Evolutionary conservation across 2,329 filamentous ascomycete species (phyloP).

Genomic region (Phoma sp.): DNA sequence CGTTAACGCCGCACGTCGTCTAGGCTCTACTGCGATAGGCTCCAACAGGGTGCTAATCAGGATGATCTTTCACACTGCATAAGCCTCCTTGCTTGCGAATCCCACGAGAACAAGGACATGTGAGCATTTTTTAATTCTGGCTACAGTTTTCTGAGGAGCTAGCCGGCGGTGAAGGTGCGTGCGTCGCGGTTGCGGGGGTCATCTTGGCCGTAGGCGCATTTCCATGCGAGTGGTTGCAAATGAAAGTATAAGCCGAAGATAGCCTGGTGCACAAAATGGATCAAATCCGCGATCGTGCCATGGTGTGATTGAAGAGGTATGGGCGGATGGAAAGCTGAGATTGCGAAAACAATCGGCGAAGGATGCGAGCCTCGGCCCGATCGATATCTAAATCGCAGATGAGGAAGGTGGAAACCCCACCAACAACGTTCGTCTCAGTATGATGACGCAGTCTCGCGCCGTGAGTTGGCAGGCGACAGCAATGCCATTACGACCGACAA

Average conservation of each 20-base stretch:
- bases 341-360: slow-evolving; percentile 7
- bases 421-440: background rate
- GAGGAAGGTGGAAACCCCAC: background rate
- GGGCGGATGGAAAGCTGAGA: slow-evolving; percentile 21
- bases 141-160: slow-evolving; percentile 21
- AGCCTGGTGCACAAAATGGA: slow-evolving; percentile 28
- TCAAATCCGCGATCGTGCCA: slow-evolving; percentile 19
- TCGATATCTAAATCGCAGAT: slow-evolving; percentile 8
- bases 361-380: slow-evolving; percentile 12
- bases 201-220: slow-evolving; percentile 13
- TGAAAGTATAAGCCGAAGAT: slow-evolving; percentile 40
- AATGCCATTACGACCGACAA: background rate
- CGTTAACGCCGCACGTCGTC: slow-evolving; percentile 22
- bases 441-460: background rate
- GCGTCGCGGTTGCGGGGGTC: slow-evolving; percentile 31
- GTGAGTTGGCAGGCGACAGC: background rate
- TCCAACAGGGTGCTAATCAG: slow-evolving; percentile 3
- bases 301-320: slow-evolving; percentile 28
- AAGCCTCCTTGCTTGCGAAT: slow-evolving; percentile 19
- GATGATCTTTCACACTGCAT: slow-evolving; percentile 21
- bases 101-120: slow-evolving; percentile 6
- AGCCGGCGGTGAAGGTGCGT: slow-evolving; percentile 33
- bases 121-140: slow-evolving; percentile 13
- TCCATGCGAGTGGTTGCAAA: slow-evolving; percentile 2
- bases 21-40: slow-evolving; percentile 24